Evolutionary conservation across 495 filamentous ascomycete species (phyloP).

Genomic region (Penicillium atrosanguineum): DNA sequence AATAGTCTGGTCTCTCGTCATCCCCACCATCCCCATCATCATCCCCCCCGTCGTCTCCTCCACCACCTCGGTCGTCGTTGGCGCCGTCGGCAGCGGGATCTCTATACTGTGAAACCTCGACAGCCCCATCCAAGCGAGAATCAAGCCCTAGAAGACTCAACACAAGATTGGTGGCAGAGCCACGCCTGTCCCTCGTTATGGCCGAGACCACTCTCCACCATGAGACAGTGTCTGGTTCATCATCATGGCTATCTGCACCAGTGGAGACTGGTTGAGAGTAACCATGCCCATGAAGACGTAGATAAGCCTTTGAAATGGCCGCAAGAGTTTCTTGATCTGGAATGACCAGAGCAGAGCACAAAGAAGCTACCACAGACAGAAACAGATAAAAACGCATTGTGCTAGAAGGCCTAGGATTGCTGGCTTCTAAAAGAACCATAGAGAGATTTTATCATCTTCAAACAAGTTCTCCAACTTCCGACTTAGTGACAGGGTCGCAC

Average conservation of each 20-base stretch:
- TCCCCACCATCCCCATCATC: conserved; percentile 23
- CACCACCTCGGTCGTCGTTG: not conserved
- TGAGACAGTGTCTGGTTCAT: not conserved
- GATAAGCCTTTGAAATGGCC: conserved; percentile 5
- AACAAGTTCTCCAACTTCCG: not conserved
- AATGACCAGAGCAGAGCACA: conserved; percentile 58
- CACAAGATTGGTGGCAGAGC: not conserved
- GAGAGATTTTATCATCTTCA: not conserved
- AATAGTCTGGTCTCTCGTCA: conserved; percentile 17
- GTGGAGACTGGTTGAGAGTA: too few relatives aligned
- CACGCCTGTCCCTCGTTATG: not conserved
- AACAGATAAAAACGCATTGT: conserved; percentile 49
- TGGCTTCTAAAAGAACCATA: not conserved
- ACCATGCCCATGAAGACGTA: not conserved
- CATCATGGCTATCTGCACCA: not conserved
- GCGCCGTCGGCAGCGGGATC: conserved; percentile 18
- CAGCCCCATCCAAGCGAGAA: not conserved
- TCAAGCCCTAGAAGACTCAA: not conserved
- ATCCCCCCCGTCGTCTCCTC: not conserved
- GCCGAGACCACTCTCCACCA: conserved; percentile 1
- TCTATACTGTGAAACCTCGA: not conserved
- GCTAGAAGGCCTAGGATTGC: not conserved
- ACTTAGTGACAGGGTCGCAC: not conserved
- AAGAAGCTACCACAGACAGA: conserved; percentile 52
- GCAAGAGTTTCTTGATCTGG: conserved; percentile 50